Conservation (phyloP, 805 yeast genomes). For the Cyberlindnera suaveolens region DNA sequence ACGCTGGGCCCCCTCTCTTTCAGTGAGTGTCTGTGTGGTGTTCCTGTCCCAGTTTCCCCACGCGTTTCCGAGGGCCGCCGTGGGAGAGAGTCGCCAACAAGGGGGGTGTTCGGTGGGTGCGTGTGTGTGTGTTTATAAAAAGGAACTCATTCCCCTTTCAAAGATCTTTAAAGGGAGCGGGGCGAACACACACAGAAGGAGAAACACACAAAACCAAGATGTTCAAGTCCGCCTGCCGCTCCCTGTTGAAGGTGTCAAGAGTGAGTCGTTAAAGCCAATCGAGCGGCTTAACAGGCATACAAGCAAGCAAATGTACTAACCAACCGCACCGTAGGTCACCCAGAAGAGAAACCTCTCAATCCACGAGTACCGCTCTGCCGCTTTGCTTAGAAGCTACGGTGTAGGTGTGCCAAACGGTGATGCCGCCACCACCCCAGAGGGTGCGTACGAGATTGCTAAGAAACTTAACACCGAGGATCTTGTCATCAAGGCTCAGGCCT, state of each 20-base stretch:
- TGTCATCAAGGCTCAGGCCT: conserved; percentile 96
- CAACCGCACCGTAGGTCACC: conserved; percentile 9
- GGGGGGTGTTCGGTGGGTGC: no score
- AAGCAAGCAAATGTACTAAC: conserved; percentile 1
- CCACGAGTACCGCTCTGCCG: conserved; percentile 95
- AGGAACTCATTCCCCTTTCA: no score
- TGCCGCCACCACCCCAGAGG: conserved; percentile 86
- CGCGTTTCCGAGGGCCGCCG: no score
- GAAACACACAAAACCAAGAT: not conserved
- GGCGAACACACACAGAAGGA: no score
- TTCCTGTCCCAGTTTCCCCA: no score
- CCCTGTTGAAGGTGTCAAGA: conserved; percentile 10
- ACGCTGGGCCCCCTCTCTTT: no score
- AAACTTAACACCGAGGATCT: conserved; percentile 69
- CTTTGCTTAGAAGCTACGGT: conserved; percentile 71
- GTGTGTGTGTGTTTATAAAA: no score
- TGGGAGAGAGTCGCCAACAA: no score
- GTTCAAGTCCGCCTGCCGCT: conserved; percentile 12
- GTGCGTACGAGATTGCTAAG: conserved; percentile 79
- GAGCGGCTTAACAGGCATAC: not conserved
- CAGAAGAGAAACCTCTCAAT: conserved; percentile 72
- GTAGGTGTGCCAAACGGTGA: conserved; percentile 88
- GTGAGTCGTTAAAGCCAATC: conserved; percentile 3
- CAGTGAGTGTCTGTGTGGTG: no score
- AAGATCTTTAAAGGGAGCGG: no score